Percentiles rank a stretch among this genome's conserved stretches.
phyloP scores from a whole-genome alignment of 257 asterid species.

The Solanum gandarillasii region DNA sequence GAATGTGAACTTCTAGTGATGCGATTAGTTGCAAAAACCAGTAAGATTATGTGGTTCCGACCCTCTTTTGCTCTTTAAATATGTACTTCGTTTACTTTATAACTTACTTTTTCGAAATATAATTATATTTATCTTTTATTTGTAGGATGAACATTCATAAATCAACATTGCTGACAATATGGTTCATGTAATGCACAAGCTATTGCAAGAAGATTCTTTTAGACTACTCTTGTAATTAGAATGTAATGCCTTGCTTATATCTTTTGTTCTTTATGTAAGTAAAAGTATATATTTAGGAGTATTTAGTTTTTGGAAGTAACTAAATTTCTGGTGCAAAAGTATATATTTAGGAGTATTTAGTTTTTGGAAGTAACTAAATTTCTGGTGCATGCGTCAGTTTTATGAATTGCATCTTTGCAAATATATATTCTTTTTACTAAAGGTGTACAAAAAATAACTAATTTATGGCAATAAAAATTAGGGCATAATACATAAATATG shows the following conservation, averaged over 20 bases:
- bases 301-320: not conserved
- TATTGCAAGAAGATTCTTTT: not conserved
- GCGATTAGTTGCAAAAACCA: not conserved
- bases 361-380: not conserved
- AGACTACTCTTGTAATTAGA: not conserved
- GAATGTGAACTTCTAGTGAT: not conserved
- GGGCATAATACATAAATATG: too few species aligned
- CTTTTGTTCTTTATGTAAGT: not conserved
- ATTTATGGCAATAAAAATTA: too few species aligned
- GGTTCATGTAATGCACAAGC: not conserved
- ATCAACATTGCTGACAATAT: not conserved
- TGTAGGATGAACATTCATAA: not conserved
- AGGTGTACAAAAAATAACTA: too few species aligned
- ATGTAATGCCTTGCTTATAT: not conserved
- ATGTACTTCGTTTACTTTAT: not conserved
- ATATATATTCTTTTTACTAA: too few species aligned
- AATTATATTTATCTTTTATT: not conserved
- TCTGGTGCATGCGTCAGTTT: not conserved
- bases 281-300: not conserved
- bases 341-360: not conserved
- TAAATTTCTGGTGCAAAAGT: not conserved
- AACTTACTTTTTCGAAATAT: not conserved
- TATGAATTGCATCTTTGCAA: not conserved
- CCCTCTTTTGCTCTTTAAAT: not conserved
- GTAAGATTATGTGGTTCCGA: not conserved